Percentiles rank a stretch among this genome's conserved stretches.
phyloP scores from a whole-genome alignment of 2,329 filamentous ascomycete species.

The Beauveria brongniartii region DNA sequence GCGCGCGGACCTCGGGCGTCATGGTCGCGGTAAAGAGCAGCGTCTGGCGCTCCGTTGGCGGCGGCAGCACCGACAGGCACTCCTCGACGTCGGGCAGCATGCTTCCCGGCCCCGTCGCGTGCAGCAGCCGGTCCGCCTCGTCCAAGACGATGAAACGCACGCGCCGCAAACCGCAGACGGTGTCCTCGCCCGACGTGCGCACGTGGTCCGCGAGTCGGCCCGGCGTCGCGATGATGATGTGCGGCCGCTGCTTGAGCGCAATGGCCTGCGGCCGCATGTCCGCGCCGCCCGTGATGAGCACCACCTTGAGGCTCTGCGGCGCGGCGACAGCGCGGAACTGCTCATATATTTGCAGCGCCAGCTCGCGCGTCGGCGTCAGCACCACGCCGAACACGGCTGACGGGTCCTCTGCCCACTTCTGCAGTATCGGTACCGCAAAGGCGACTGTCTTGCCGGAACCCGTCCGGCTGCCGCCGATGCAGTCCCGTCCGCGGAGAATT shows the following conservation, averaged over 20 bases:
- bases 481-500: slow-evolving; percentile 84
- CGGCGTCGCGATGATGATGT: slow-evolving; percentile 90
- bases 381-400: slow-evolving; percentile 85
- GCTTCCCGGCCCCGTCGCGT: slow-evolving; percentile 63
- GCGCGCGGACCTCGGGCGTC: slow-evolving; percentile 79
- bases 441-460: slow-evolving; percentile 97
- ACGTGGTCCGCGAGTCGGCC: slow-evolving; percentile 92
- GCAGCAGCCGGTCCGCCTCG: slow-evolving; percentile 85
- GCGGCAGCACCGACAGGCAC: slow-evolving; percentile 74
- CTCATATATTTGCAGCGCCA: slow-evolving; percentile 93
- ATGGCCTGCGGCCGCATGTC: slow-evolving; percentile 92
- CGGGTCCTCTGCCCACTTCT: slow-evolving; percentile 88
- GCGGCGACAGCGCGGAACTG: slow-evolving; percentile 91
- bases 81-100: slow-evolving; percentile 95
- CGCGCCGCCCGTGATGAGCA: slow-evolving; percentile 84
- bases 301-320: slow-evolving; percentile 75
- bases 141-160: slow-evolving; percentile 86
- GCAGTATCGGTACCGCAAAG: slow-evolving; percentile 88
- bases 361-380: slow-evolving; percentile 81
- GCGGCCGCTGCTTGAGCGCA: slow-evolving; percentile 70
- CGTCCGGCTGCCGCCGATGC: slow-evolving; percentile 88
- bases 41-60: slow-evolving; percentile 74
- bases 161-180: slow-evolving; percentile 69
- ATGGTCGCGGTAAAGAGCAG: slow-evolving; percentile 94
- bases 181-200: slow-evolving; percentile 82